Conservation (phyloP, 306 rosid genomes). For the Rosa lucieae region DNA sequence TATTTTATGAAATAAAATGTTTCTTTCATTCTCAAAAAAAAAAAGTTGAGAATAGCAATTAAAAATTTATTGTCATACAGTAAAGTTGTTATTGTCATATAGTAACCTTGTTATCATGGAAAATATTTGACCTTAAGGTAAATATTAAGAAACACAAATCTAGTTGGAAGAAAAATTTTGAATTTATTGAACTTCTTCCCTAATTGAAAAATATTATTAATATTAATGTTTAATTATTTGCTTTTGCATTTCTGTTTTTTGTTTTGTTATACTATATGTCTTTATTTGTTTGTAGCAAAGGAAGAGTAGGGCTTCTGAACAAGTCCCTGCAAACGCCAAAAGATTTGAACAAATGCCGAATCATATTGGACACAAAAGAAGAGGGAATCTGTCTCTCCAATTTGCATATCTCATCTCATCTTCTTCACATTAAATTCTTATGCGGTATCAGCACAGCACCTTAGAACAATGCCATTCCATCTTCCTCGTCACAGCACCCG, state of each 20-base stretch:
- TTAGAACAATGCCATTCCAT: conserved; percentile 11
- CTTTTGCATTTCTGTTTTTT: not conserved
- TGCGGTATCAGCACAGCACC: not conserved
- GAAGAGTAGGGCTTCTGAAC: not conserved
- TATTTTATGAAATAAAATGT: too few species aligned
- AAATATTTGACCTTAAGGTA: too few species aligned
- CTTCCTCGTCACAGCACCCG: conserved; percentile 6
- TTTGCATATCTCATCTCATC: not conserved
- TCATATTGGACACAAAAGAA: not conserved
- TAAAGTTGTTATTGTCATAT: too few species aligned
- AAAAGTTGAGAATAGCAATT: too few species aligned
- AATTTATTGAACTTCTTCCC: too few species aligned
- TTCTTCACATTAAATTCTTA: not conserved
- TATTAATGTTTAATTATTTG: not conserved
- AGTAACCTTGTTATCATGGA: too few species aligned
- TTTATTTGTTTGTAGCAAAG: not conserved
- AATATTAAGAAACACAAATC: too few species aligned
- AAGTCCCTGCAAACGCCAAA: not conserved
- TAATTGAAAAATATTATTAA: too few species aligned
- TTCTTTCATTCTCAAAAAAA: too few species aligned
- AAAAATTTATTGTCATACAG: too few species aligned
- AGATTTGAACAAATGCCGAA: conserved; percentile 10
- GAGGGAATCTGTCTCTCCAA: conserved; percentile 3
- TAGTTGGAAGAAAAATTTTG: too few species aligned
- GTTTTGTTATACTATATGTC: not conserved